Evolutionary conservation across 2,329 filamentous ascomycete genomes (phyloP).

Genomic region (Trichoderma cornu-damae): DNA sequence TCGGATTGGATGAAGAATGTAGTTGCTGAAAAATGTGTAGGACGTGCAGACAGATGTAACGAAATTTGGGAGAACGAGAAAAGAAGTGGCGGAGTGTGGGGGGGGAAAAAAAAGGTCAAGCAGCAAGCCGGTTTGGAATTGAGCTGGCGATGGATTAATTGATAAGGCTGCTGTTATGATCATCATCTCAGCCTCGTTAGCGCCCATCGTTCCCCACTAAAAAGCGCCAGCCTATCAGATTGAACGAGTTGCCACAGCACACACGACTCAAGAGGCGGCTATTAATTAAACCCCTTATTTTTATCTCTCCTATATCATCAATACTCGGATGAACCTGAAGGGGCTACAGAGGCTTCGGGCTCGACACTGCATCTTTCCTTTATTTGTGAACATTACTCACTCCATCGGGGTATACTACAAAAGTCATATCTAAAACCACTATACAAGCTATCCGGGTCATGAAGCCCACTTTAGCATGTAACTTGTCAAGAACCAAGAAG

Average conservation of each 20-base stretch:
- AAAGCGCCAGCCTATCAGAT: background rate
- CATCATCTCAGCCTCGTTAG: slow-evolving; percentile 19
- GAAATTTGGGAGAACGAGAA: too few species aligned
- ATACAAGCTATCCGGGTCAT: slow-evolving; percentile 25
- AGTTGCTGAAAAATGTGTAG: background rate
- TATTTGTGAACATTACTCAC: slow-evolving; percentile 28
- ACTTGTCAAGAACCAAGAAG: slow-evolving; percentile 24
- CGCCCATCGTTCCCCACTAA: slow-evolving; percentile 13
- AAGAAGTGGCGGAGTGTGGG: background rate
- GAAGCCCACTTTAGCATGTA: slow-evolving; percentile 23
- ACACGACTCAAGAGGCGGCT: too few species aligned
- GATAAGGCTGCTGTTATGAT: slow-evolving; percentile 16
- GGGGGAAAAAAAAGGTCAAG: background rate
- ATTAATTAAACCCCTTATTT: too few species aligned
- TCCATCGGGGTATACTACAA: slow-evolving; percentile 37
- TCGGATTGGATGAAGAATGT: slow-evolving; percentile 3
- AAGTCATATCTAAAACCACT: slow-evolving; percentile 33
- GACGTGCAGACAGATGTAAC: background rate
- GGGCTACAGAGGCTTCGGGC: background rate
- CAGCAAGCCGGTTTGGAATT: background rate
- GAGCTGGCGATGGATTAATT: background rate
- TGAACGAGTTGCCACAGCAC: too few species aligned
- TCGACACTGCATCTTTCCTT: background rate
- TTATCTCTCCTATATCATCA: too few species aligned
- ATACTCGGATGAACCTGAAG: background rate